Conservation (phyloP, 108 stramenopile genomes). For the Mediolabrus comicus region DNA sequence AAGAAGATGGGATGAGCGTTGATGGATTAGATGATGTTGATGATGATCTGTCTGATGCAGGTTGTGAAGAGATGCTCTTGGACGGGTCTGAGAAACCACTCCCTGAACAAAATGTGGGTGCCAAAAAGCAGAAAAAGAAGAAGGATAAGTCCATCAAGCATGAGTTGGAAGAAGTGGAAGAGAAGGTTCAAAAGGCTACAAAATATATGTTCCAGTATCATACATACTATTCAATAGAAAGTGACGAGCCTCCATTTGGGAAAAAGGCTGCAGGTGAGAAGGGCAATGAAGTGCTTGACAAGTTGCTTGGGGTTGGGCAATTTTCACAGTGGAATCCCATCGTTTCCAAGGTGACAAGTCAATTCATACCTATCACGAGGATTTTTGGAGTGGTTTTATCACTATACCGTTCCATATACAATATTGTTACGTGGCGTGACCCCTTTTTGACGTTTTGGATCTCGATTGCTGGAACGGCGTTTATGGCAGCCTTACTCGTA, state of each 20-base stretch:
- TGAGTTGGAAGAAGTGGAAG: conserved; percentile 44
- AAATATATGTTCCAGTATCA: conserved; percentile 45
- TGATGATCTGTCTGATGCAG: too few species aligned
- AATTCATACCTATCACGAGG: not conserved
- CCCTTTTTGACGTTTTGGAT: conserved; percentile 46
- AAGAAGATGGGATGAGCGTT: not conserved
- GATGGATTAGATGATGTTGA: not conserved
- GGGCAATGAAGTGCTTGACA: conserved; percentile 37
- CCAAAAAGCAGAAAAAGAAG: conserved; percentile 7
- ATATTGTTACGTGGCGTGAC: conserved; percentile 61
- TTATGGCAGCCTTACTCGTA: conserved; percentile 34
- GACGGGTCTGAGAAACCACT: conserved; percentile 18
- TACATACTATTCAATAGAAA: conserved; percentile 29
- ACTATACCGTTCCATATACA: conserved; percentile 44
- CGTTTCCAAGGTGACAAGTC: conserved; percentile 21
- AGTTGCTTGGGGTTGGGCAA: conserved; percentile 37
- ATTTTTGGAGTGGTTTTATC: not conserved
- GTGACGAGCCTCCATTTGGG: conserved; percentile 42
- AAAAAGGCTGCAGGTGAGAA: conserved; percentile 12
- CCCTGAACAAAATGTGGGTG: conserved; percentile 47
- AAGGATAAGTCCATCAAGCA: conserved; percentile 33
- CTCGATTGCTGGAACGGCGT: conserved; percentile 17
- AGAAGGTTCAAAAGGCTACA: conserved; percentile 47
- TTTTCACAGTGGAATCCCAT: conserved; percentile 46
- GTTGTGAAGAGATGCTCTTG: too few species aligned